Evolutionary conservation across 2,329 filamentous ascomycete species (phyloP).

Genomic region (Colletotrichum sp.): DNA sequence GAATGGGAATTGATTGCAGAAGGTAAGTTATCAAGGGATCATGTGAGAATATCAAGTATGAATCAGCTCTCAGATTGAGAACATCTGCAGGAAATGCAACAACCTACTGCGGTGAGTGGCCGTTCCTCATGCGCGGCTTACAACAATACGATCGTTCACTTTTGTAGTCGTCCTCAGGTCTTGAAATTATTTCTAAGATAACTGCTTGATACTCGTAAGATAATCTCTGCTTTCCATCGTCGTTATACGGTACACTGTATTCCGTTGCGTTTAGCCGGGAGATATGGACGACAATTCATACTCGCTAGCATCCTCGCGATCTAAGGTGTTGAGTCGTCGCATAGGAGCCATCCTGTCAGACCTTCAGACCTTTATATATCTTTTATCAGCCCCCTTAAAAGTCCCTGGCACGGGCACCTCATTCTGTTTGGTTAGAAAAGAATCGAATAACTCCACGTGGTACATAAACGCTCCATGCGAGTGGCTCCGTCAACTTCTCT

Average conservation of each 20-base stretch:
- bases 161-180: neutral
- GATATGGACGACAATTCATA: neutral
- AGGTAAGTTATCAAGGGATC: neutral
- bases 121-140: neutral
- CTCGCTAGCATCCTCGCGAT: neutral
- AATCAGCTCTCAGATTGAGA: neutral
- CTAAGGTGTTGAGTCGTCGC: neutral
- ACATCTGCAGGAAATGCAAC: neutral
- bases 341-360: neutral
- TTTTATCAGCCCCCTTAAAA: too few species aligned
- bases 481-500: too few species aligned
- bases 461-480: too few species aligned
- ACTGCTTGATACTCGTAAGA: neutral
- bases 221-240: neutral
- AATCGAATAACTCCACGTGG: too few species aligned
- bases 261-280: neutral
- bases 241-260: neutral
- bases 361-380: too few species aligned
- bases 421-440: too few species aligned
- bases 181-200: rapidly evolving
- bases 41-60: rapidly evolving
- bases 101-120: neutral
- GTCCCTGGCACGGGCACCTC: too few species aligned
- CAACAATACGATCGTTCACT: rapidly evolving
- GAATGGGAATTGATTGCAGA: rapidly evolving